Conservation (phyloP, 108 stramenopile genomes). For the Fistulifera solaris region DNA sequence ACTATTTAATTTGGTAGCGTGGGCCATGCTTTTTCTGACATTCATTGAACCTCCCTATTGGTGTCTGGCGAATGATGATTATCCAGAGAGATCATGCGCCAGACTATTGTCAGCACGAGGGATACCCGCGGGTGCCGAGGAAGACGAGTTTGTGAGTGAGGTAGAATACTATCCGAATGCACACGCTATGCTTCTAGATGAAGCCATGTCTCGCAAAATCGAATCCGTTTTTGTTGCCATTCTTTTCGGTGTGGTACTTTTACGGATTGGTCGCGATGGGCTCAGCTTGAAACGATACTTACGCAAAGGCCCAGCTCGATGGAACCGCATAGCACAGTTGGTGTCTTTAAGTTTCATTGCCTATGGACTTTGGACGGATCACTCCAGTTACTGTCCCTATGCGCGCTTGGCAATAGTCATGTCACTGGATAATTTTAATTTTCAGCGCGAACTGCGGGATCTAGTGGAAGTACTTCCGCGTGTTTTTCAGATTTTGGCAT, state of each 20-base stretch:
- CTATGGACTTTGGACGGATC: slow-evolving; percentile 5
- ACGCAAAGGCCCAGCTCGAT: slow-evolving; percentile 12
- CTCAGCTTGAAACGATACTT: slow-evolving; percentile 34
- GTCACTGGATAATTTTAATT: slow-evolving; percentile 17
- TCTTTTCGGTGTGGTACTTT: slow-evolving; percentile 20
- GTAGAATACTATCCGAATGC: slow-evolving; percentile 56
- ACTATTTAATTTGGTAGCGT: slow-evolving; percentile 15
- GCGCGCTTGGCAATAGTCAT: slow-evolving; percentile 37
- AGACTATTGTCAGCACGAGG: slow-evolving; percentile 17
- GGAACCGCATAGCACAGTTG: slow-evolving; percentile 9
- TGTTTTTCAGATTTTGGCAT: slow-evolving; percentile 24
- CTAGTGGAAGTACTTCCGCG: slow-evolving; percentile 41
- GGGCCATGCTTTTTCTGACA: slow-evolving; percentile 41
- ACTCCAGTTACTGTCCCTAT: slow-evolving; percentile 32
- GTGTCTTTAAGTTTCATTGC: slow-evolving; percentile 13
- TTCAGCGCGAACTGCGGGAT: slow-evolving; percentile 40
- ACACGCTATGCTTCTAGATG: slow-evolving; percentile 31
- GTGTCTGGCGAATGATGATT: slow-evolving; percentile 35
- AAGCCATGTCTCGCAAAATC: slow-evolving; percentile 21
- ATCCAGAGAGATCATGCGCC: slow-evolving; percentile 23
- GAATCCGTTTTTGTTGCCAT: slow-evolving; percentile 37
- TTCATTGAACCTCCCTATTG: slow-evolving; percentile 70
- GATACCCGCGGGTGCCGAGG: slow-evolving; percentile 19
- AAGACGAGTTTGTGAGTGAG: slow-evolving; percentile 12
- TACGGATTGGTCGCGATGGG: slow-evolving; percentile 47